Conservation (phyloP, 768 basidiomycete genomes). For the Saitozyma sp. region DNA sequence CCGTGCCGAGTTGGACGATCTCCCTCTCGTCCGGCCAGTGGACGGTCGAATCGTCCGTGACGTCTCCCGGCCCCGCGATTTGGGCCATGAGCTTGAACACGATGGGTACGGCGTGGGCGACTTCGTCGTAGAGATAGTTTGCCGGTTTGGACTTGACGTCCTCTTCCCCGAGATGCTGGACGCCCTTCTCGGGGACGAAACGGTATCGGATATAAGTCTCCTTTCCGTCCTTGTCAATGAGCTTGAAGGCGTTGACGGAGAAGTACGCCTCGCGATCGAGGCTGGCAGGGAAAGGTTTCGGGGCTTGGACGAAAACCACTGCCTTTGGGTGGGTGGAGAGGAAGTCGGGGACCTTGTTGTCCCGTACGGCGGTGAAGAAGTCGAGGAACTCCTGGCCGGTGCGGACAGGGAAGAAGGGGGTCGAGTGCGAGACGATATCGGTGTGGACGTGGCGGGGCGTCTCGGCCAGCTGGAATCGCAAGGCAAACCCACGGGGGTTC, state of each 20-base stretch:
- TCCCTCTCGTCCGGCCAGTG: conserved; percentile 24
- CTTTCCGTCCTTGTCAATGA: conserved; percentile 15
- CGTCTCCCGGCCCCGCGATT: conserved; percentile 26
- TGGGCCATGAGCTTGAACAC: conserved; percentile 20
- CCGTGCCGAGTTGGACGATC: conserved; percentile 21
- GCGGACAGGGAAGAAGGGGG: conserved; percentile 22
- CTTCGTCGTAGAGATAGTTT: conserved; percentile 10
- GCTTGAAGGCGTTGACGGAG: conserved; percentile 25
- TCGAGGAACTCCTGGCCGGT: conserved; percentile 25
- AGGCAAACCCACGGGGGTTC: conserved; percentile 29
- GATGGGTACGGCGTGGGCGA: conserved; percentile 2
- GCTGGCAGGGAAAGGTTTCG: conserved; percentile 23
- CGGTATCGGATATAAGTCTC: conserved; percentile 19
- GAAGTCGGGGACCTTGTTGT: conserved; percentile 9
- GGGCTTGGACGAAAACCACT: conserved; percentile 13
- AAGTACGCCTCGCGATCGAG: conserved; percentile 22
- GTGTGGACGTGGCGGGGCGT: conserved; percentile 14
- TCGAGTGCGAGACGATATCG: conserved; percentile 34
- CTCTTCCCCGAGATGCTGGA: conserved; percentile 3
- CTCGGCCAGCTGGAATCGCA: conserved; percentile 21
- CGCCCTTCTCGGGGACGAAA: conserved; percentile 9
- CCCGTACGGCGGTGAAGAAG: conserved; percentile 18
- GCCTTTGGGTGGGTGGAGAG: conserved; percentile 18
- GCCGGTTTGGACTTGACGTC: conserved; percentile 5
- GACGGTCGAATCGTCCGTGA: conserved; percentile 26